Evolutionary conservation across 352 stramenopile genomes (phyloP).

Genomic region (Halophytophthora batemanensis): DNA sequence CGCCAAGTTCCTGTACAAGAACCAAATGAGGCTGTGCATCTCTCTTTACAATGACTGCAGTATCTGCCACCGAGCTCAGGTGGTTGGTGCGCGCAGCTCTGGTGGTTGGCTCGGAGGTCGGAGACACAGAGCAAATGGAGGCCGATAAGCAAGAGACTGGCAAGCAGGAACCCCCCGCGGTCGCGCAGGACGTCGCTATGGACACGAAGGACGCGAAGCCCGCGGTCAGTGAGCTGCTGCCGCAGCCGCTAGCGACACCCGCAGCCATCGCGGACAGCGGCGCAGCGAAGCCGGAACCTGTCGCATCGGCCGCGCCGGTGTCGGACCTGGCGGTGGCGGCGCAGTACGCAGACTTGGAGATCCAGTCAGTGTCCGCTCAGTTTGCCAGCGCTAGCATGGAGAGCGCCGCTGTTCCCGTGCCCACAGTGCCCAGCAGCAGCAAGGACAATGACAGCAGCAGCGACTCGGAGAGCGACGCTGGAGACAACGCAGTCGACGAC

Average conservation of each 20-base stretch:
- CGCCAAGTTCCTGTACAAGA: no score
- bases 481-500: slow-evolving; percentile 8
- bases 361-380: slow-evolving; percentile 41
- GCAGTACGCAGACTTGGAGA: slow-evolving; percentile 50
- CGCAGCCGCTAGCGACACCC: background rate
- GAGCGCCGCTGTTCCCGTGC: slow-evolving; percentile 5
- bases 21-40: no score
- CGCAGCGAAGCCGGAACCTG: background rate
- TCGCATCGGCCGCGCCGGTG: slow-evolving; percentile 5
- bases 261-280: background rate
- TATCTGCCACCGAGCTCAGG: no score
- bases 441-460: slow-evolving; percentile 21
- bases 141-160: no score
- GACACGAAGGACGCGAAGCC: slow-evolving; percentile 10
- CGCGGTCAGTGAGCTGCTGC: background rate
- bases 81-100: no score
- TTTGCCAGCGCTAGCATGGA: slow-evolving; percentile 30
- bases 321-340: slow-evolving; percentile 54
- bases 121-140: no score
- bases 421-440: slow-evolving; percentile 2
- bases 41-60: slow-evolving; percentile 1
- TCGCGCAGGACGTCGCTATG: background rate
- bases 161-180: no score
- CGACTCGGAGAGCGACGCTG: slow-evolving; percentile 25
- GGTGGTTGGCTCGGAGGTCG: no score